phyloP scores from a whole-genome alignment of 2,329 filamentous ascomycete species.

The Arthrobotrys sphaeroides region DNA sequence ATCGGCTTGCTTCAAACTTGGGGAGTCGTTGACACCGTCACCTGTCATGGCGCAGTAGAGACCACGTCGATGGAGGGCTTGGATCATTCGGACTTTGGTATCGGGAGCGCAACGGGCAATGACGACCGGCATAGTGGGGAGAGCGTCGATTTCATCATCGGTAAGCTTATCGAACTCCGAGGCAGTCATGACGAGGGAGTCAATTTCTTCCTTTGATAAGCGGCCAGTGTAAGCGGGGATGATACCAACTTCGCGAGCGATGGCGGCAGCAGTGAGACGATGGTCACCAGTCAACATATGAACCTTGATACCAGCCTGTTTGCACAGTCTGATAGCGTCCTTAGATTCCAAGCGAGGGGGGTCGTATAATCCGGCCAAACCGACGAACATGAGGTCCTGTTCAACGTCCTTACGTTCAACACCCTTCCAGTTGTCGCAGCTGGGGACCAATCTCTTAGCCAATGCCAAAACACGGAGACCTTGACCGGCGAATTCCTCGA shows the following conservation, averaged over 20 bases:
- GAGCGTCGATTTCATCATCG: constrained; percentile 77
- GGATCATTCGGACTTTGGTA: constrained; percentile 91
- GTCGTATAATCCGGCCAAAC: constrained; percentile 87
- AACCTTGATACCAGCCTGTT: constrained; percentile 77
- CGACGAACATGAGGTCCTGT: constrained; percentile 74
- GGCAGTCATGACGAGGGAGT: constrained; percentile 77
- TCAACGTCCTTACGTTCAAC: constrained; percentile 72
- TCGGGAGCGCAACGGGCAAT: constrained; percentile 84
- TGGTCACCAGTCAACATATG: constrained; percentile 84
- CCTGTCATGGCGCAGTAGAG: constrained; percentile 87
- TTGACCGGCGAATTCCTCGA: constrained; percentile 73
- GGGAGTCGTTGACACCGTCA: constrained; percentile 87
- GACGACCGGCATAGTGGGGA: constrained; percentile 78
- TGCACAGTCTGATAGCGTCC: constrained; percentile 74
- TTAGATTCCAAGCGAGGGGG: constrained; percentile 84
- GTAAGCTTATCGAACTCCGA: constrained; percentile 80
- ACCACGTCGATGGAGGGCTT: constrained; percentile 79
- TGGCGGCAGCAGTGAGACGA: constrained; percentile 78
- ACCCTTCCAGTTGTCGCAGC: constrained; percentile 62
- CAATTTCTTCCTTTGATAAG: constrained; percentile 69
- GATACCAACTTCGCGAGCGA: constrained; percentile 71
- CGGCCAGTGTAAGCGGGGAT: constrained; percentile 70
- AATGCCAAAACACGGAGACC: constrained; percentile 76
- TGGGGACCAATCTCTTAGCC: constrained; percentile 60
- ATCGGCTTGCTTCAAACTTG: constrained; percentile 80